Percentiles rank a stretch among this genome's conserved stretches.
phyloP scores from a whole-genome alignment of 305 asterid genomes.

The Solanum hybrid region DNA sequence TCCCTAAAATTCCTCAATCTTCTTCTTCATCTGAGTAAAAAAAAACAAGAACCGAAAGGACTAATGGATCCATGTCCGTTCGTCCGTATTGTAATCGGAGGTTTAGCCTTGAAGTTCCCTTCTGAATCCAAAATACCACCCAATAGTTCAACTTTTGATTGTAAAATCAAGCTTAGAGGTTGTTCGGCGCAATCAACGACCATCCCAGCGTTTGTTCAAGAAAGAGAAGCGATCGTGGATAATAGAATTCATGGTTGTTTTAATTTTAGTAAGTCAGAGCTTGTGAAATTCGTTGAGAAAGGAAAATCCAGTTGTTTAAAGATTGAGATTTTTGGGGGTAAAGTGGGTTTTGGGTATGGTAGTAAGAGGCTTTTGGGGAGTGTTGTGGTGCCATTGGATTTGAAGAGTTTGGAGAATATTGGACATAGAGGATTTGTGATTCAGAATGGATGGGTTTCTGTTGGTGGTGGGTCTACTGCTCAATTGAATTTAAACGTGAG shows the following conservation, averaged over 20 bases:
- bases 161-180: slow-evolving; percentile 63
- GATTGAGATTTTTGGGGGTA: slow-evolving; percentile 45
- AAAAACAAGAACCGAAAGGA: neutral
- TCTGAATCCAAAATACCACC: neutral
- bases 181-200: slow-evolving; percentile 39
- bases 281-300: slow-evolving; percentile 40
- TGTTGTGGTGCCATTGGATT: slow-evolving; percentile 48
- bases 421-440: slow-evolving; percentile 29
- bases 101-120: slow-evolving; percentile 40
- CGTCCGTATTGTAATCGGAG: slow-evolving; percentile 56
- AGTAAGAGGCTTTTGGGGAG: slow-evolving; percentile 47
- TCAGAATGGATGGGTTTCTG: slow-evolving; percentile 70
- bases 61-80: slow-evolving; percentile 92
- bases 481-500: slow-evolving; percentile 52
- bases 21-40: neutral
- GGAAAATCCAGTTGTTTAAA: slow-evolving; percentile 18
- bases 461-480: slow-evolving; percentile 22
- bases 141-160: slow-evolving; percentile 20
- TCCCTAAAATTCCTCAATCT: neutral
- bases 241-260: slow-evolving; percentile 49
- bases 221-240: slow-evolving; percentile 38
- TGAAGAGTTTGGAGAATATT: slow-evolving; percentile 37
- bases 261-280: slow-evolving; percentile 42
- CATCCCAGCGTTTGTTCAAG: slow-evolving; percentile 22
- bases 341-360: slow-evolving; percentile 15